Conservation (phyloP, 176 grass and related monocot genomes). For the Alopecurus myosuroides region DNA sequence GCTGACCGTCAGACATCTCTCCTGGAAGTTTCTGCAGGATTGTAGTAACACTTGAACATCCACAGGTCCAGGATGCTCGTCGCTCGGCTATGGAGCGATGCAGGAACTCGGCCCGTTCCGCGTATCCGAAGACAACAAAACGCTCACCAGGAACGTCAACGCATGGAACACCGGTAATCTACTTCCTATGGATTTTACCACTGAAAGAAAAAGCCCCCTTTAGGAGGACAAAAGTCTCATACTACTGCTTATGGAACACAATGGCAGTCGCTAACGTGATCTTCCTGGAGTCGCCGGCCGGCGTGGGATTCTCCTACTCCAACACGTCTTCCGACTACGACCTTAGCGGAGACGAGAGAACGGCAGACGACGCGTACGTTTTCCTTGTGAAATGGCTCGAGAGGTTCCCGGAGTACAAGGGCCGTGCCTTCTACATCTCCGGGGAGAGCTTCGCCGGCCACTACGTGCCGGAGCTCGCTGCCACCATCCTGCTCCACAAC, state of each 20-base stretch:
- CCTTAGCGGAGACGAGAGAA: constrained; percentile 22
- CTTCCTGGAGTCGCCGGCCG: constrained; percentile 51
- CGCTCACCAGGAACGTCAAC: constrained; percentile 30
- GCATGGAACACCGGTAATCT: constrained; percentile 41
- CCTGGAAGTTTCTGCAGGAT: neutral
- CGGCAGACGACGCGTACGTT: constrained; percentile 17
- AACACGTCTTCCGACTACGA: constrained; percentile 30
- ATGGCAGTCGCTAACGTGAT: constrained; percentile 42
- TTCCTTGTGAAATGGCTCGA: constrained; percentile 36
- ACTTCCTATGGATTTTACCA: neutral
- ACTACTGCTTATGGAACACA: neutral
- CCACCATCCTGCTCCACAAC: constrained; percentile 34
- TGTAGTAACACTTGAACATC: neutral
- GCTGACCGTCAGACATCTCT: neutral
- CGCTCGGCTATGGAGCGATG: constrained; percentile 37
- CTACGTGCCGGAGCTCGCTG: constrained; percentile 34
- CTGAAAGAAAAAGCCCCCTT: neutral
- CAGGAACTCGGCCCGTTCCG: constrained; percentile 41
- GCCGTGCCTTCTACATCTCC: constrained; percentile 43
- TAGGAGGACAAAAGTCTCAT: neutral
- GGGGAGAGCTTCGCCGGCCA: constrained; percentile 61
- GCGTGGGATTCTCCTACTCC: constrained; percentile 58
- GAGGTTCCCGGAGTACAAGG: constrained; percentile 45
- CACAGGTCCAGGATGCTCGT: constrained; percentile 51
- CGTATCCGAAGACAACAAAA: constrained; percentile 30